Base-by-base conservation (phyloP, 805 yeast species). In the Yarrowia phangngaensis region DNA sequence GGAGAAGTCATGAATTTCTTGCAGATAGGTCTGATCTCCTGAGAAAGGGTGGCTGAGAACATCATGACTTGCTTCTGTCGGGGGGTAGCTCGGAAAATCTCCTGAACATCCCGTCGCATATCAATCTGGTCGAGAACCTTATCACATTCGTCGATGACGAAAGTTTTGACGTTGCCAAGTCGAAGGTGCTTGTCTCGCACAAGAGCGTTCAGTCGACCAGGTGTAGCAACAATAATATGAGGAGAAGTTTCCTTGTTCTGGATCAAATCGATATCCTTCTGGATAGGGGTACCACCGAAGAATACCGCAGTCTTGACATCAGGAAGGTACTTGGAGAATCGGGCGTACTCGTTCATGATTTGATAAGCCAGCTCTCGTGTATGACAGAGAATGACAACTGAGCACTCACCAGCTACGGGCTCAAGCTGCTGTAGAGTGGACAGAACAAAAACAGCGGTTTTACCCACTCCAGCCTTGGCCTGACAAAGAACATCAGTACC, bases 391-490 rank as follows among this genome's bases (percentile, higher is more conserved):
- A 90, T 97, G 62, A 92, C 74, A 50, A 95, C 90, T 49, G 95
- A 79, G 56, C 92, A 84, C 70, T 90, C 97, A 63, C 97, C 98
- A 54, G 95, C 87, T 58, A 90, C 87, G 35, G 98, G 97, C 64
- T 92, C 97, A 63, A 90, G 76, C 72, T 90, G 97, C 71, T 90
- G 97, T 65, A 90, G 76, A 54, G 98, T 90, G 19, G 96, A 85
- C 62, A 90, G 76, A 53, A 90, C 97, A 61, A 90, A 90, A 51
- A 90, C 97, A 35, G 98, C 98, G 53, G 98, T 90, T 70, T 90
- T 90, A 81, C 98, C 98, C 59, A 92, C 76, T 84, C 98, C 98
- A 36, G 98, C 92, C 74, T 92, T 90, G 69, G 98, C 98, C 76
- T 90, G 98, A 74, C 98, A 92, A 58, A 90, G 72, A 52, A 90